phyloP scores from a whole-genome alignment of 106 monocot genomes.

The Xerophyta viscosa region DNA sequence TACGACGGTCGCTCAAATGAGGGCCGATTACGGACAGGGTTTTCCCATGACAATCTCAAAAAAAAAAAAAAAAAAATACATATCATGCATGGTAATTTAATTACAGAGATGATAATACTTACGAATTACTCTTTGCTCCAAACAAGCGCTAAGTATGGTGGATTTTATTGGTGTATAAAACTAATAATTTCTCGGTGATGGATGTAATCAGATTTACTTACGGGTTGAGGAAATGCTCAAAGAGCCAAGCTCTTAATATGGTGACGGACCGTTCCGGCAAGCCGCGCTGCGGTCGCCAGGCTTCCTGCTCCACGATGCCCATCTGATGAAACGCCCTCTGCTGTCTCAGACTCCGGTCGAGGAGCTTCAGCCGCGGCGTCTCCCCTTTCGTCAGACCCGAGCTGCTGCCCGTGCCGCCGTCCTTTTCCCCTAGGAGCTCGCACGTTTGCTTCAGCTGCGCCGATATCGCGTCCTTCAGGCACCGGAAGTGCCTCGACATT shows the following conservation, averaged over 20 bases:
- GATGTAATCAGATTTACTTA: constrained; percentile 21
- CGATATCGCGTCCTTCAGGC: constrained; percentile 77
- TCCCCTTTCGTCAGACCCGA: constrained; percentile 87
- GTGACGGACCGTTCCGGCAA: constrained; percentile 85
- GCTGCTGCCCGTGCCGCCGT: constrained; percentile 29
- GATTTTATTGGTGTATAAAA: background rate
- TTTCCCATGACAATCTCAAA: too few relatives aligned
- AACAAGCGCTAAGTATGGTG: too few relatives aligned
- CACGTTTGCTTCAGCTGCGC: constrained; percentile 62
- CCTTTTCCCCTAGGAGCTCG: constrained; percentile 83
- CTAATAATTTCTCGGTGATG: background rate
- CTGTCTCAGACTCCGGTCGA: constrained; percentile 82
- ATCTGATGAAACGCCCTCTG: constrained; percentile 92
- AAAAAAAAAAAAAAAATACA: too few relatives aligned
- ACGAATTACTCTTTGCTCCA: too few relatives aligned
- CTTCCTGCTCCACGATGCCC: constrained; percentile 94
- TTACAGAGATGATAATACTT: too few relatives aligned
- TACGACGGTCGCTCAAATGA: too few relatives aligned
- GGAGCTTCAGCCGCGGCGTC: constrained; percentile 65
- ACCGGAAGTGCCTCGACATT: constrained; percentile 94
- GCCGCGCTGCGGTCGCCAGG: constrained; percentile 92
- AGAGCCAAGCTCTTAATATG: constrained; percentile 81
- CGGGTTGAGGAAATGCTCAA: constrained; percentile 99
- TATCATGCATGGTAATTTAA: too few relatives aligned
- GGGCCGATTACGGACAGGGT: too few relatives aligned